Conservation (phyloP, 306 rosid genomes). For the Dryas drummondii region DNA sequence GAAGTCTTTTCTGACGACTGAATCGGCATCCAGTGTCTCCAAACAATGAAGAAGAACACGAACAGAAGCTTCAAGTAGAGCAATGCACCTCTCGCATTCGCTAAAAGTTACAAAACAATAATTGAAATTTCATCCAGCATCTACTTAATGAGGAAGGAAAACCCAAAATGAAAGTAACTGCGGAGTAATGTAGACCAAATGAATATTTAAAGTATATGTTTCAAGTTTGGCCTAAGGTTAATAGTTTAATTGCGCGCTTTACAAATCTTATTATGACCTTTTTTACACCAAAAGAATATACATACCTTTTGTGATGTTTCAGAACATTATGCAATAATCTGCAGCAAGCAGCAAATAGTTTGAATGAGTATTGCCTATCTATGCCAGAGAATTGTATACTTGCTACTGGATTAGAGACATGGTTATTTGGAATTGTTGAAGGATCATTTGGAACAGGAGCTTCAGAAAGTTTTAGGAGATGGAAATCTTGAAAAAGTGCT, state of each 20-base stretch:
- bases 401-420: slow-evolving; percentile 39
- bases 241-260: not conserved
- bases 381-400: slow-evolving; percentile 30
- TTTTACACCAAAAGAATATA: not conserved
- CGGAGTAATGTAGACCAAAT: not conserved
- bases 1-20: slow-evolving; percentile 34
- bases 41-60: slow-evolving; percentile 72
- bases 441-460: slow-evolving; percentile 36
- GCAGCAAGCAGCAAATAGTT: slow-evolving; percentile 75
- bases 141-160: slow-evolving; percentile 8
- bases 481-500: slow-evolving; percentile 68
- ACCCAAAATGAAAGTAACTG: not conserved
- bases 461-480: slow-evolving; percentile 48
- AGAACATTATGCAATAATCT: slow-evolving; percentile 62
- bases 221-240: not conserved
- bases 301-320: slow-evolving; percentile 78
- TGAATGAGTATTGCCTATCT: slow-evolving; percentile 58
- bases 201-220: not conserved
- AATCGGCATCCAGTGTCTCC: slow-evolving; percentile 56
- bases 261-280: not conserved
- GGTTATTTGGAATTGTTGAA: slow-evolving; percentile 32
- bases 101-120: slow-evolving; percentile 39
- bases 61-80: slow-evolving; percentile 76
- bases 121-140: slow-evolving; percentile 1
- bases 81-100: slow-evolving; percentile 62